Evolutionary conservation across 2,329 filamentous ascomycete genomes (phyloP), one percentile per base, ranked within the genome.

Genomic region (Colletotrichum shisoi): DNA sequence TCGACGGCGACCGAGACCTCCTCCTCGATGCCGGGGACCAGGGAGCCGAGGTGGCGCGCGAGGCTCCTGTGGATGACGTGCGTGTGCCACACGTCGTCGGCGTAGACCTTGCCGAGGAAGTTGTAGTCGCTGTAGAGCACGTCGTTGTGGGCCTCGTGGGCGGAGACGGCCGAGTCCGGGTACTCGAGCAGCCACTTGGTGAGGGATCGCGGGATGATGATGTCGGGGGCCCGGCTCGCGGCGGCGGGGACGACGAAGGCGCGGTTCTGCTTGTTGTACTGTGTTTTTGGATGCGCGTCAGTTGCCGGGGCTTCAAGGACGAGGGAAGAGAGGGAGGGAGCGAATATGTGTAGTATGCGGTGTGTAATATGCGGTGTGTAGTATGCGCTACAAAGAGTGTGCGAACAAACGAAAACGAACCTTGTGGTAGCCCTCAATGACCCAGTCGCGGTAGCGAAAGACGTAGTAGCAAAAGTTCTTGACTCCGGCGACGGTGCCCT

Each of bases 171-270:
- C 34, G 72, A 71, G 62, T 83, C 82, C n/a, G 82, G 81, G 69
- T 81, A 78, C 48, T 82, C 79, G 65, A 83, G 76, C 72, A 83
- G 77, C 82, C 82, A 84, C 9, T 74, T 71, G 9, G 80, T 77
- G 70, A 82, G 79, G 0, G 76, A 77, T 3, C 74, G 75, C 2
- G 82, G 82, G 4, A 84, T 73, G 57, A 84, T 77, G 45, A 84
- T 77, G 51, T 83, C 81, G 24, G 78, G 74, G 1, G 79, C 76
- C 2, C 79, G 76, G 8, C 77, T 77, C 1, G 81, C 75, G 4
- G 79, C 76, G 0, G 79, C 75, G 1, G 81, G 81, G 0, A 80
- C 75, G 15, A 82, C 74, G 57, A 83, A 83, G 0, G 81, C 74
- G 51, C 75, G 72, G 39, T 75, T 77, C 3, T 77, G 73, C 59